Base-by-base conservation (phyloP, 305 asterid genomes). In the Rubia tinctorum region DNA sequence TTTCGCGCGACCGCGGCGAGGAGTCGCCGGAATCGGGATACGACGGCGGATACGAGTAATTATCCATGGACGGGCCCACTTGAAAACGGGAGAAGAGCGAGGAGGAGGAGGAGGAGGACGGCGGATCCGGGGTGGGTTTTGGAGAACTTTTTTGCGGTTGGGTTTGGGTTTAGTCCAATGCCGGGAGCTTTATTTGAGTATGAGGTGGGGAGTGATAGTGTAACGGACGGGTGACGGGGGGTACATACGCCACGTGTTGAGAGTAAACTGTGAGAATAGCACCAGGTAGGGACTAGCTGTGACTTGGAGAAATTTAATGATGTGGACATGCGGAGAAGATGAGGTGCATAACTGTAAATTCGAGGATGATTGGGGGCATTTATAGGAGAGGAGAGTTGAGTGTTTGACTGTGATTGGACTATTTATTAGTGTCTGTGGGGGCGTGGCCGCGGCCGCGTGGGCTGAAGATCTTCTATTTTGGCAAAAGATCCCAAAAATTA, bases 1-100 rank as follows among this genome's bases (percentile, higher is more conserved):
- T 84, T 71, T 93, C 98, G 12, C 96, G 88, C 8, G 97, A 90
- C 14, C 97, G 94, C 69, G 97, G 98, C 55, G 98, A 91, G 63
- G 98, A 93, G 42, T 83, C 89, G 72, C 97, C 98, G 82, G 98
- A 91, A 51, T 88, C 98, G 0, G 96, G 90, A 78, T 90, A 92
- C 6, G 97, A 86, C n/a, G 90, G 64, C 68, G 83, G 82, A 84
- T 91, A 90, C 69, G 86, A 14, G 82, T 87, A 90, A 78, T 84
- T 88, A 75, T 91, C 97, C 98, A 93, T 92, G 22, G 7, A 17
- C 1, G 23, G 85, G 72, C 79, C 81, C 74, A 77, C 66, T 72
- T 62, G 63, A 63, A 77, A 20, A 20, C 34, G 63, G 76, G 43
- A 39, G 65, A 22, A 59, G 65, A 22, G 25, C 49, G 65, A 25